Percentiles rank a stretch among this genome's conserved stretches.
These are phyloP conservation scores for Linum lewisii DNA, from an alignment of 345 rosid genomes.

Conservation along the genomic window DNA sequence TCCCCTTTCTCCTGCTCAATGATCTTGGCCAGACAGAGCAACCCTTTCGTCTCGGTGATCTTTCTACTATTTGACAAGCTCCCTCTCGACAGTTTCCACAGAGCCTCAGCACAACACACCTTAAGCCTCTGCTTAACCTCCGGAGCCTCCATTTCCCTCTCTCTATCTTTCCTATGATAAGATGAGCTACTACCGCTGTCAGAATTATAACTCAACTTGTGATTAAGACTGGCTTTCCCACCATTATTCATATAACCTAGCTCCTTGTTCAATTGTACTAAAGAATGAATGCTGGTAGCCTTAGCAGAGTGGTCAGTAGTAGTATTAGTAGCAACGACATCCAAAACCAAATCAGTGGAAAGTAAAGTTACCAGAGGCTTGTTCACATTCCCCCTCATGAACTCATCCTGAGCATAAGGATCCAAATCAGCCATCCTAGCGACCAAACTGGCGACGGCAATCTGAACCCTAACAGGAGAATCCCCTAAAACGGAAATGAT, in stretches of 20 bases:
- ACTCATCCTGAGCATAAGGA: slow-evolving; percentile 33
- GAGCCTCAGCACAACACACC: slow-evolving; percentile 40
- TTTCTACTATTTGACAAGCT: slow-evolving; percentile 30
- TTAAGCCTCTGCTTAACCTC: slow-evolving; percentile 31
- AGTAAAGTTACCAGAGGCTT: slow-evolving; percentile 38
- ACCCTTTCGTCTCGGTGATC: slow-evolving; percentile 46
- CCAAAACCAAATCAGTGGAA: slow-evolving; percentile 27
- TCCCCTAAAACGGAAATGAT: slow-evolving; percentile 43
- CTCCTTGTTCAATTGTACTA: slow-evolving; percentile 46
- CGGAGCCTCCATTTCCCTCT: slow-evolving; percentile 33
- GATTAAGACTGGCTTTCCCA: background rate
- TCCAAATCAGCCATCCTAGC: slow-evolving; percentile 42
- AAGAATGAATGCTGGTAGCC: slow-evolving; percentile 37
- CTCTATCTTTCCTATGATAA: too few relatives aligned
- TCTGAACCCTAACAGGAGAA: slow-evolving; percentile 40
- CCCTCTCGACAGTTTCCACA: slow-evolving; percentile 37
- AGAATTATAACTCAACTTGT: too few relatives aligned
- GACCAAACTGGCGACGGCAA: slow-evolving; percentile 39
- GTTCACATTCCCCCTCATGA: slow-evolving; percentile 36
- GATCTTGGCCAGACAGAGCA: slow-evolving; percentile 44
- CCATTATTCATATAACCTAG: slow-evolving; percentile 15
- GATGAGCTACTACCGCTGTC: too few relatives aligned
- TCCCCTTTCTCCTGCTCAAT: slow-evolving; percentile 40
- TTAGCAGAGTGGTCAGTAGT: too few relatives aligned
- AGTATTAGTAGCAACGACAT: too few relatives aligned